Evolutionary conservation across 768 basidiomycete genomes (phyloP).

Genomic region (Punctularia strigosozonata): DNA sequence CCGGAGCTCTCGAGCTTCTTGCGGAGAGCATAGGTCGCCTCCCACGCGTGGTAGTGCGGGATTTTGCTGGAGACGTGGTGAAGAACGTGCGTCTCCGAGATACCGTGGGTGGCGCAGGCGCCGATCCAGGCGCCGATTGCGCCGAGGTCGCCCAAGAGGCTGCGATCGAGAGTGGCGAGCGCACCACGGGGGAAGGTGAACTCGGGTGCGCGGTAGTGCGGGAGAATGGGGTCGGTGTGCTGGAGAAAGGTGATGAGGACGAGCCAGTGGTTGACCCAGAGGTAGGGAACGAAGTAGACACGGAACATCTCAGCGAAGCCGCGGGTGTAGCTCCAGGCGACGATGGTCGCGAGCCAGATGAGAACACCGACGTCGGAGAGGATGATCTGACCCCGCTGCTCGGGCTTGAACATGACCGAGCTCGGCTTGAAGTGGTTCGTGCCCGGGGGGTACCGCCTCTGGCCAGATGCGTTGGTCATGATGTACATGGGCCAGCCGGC

Average conservation of each 20-base stretch:
- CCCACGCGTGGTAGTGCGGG: constrained; percentile 94
- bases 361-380: constrained; percentile 75
- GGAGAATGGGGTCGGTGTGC: constrained; percentile 92
- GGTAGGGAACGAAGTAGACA: constrained; percentile 79
- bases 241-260: constrained; percentile 96
- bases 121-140: constrained; percentile 78
- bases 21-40: constrained; percentile 79
- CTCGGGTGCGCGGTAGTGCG: constrained; percentile 81
- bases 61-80: constrained; percentile 95
- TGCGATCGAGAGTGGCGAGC: constrained; percentile 82
- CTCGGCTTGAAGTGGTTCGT: constrained; percentile 73
- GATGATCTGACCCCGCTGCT: constrained; percentile 67
- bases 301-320: constrained; percentile 67
- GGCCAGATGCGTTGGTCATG: constrained; percentile 75
- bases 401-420: constrained; percentile 73
- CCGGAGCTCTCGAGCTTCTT: constrained; percentile 50
- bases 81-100: constrained; percentile 86
- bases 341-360: constrained; percentile 54
- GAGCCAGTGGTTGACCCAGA: constrained; percentile 94
- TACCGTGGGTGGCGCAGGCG: constrained; percentile 76
- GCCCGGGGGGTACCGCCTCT: constrained; percentile 61
- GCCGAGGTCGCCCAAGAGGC: constrained; percentile 68
- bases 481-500: constrained; percentile 85
- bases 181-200: constrained; percentile 95
- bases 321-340: constrained; percentile 40